Percentiles rank a stretch among this genome's conserved stretches.
These are phyloP conservation scores for Phytopythium ostracodes DNA, from an alignment of 352 stramenopile species.

Conservation along the genomic window DNA sequence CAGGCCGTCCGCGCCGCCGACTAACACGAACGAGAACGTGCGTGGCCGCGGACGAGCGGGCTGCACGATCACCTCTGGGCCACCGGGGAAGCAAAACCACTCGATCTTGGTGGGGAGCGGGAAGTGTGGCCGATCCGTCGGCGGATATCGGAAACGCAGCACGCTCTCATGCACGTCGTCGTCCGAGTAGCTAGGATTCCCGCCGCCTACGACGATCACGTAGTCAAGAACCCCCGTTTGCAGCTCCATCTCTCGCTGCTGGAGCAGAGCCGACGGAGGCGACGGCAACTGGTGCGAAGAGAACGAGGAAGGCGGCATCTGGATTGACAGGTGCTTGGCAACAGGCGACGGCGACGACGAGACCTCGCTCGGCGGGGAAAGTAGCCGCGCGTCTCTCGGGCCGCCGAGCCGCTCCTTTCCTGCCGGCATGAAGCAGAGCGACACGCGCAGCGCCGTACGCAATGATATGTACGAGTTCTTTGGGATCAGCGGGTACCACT, in stretches of 20 bases:
- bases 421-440: slow-evolving; percentile 59
- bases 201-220: slow-evolving; percentile 55
- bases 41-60: slow-evolving; percentile 38
- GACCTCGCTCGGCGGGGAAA: slow-evolving; percentile 22
- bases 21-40: slow-evolving; percentile 77
- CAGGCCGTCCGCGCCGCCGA: slow-evolving; percentile 68
- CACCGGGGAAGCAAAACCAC: slow-evolving; percentile 85
- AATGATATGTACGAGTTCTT: slow-evolving; percentile 44
- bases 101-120: slow-evolving; percentile 84
- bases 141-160: slow-evolving; percentile 64
- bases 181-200: not conserved
- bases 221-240: slow-evolving; percentile 75
- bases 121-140: slow-evolving; percentile 45
- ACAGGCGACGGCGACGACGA: slow-evolving; percentile 30
- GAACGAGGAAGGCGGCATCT: not conserved
- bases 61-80: slow-evolving; percentile 55
- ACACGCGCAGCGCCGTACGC: slow-evolving; percentile 64
- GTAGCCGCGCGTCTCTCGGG: slow-evolving; percentile 3
- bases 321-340: slow-evolving; percentile 16
- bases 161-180: slow-evolving; percentile 37
- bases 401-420: slow-evolving; percentile 12
- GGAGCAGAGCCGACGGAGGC: not conserved
- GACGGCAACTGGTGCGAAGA: not conserved
- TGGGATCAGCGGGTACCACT: slow-evolving; percentile 74
- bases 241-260: slow-evolving; percentile 25